These are phyloP conservation scores for Hymenoscyphus albidus DNA, from an alignment of 2,329 filamentous ascomycete species.

Conservation along the genomic window DNA sequence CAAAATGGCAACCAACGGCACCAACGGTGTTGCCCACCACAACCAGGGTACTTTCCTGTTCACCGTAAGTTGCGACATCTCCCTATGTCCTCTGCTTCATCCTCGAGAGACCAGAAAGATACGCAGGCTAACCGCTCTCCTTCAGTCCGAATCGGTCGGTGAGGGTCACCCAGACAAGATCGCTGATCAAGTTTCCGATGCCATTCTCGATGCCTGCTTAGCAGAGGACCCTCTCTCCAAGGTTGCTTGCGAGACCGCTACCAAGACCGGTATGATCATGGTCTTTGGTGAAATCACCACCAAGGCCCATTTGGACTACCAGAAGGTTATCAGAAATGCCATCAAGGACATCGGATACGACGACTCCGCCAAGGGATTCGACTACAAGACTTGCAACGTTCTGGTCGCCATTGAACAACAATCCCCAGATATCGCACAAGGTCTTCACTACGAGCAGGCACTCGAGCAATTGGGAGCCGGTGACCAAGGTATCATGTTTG, in stretches of 20 bases:
- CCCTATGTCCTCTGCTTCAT: not conserved
- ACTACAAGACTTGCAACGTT: constrained; percentile 99
- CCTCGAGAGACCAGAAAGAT: not conserved
- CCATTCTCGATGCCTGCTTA: constrained; percentile 96
- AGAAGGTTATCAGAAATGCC: constrained; percentile 88
- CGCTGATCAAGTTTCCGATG: constrained; percentile 96
- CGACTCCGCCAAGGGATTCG: constrained; percentile 94
- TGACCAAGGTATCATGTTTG: constrained; percentile 99
- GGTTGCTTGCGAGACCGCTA: constrained; percentile 97
- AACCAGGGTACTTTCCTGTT: constrained; percentile 75
- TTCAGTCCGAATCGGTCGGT: constrained; percentile 77
- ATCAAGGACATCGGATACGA: constrained; percentile 99
- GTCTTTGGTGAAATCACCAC: constrained; percentile 98
- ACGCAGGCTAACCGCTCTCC: constrained; percentile 16
- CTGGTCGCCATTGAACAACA: constrained; percentile 99
- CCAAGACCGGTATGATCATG: constrained; percentile 99
- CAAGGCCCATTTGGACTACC: constrained; percentile 94
- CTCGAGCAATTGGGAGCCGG: constrained; percentile 97
- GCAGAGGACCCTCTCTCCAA: constrained; percentile 94
- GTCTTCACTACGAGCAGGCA: constrained; percentile 96
- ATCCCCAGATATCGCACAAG: constrained; percentile 97
- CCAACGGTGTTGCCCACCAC: constrained; percentile 43
- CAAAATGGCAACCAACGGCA: constrained; percentile 30
- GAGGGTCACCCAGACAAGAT: constrained; percentile 97
- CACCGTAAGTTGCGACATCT: constrained; percentile 52